Evolutionary conservation across 2,329 filamentous ascomycete species (phyloP).

Genomic region (Sphaerulina vaccinii): DNA sequence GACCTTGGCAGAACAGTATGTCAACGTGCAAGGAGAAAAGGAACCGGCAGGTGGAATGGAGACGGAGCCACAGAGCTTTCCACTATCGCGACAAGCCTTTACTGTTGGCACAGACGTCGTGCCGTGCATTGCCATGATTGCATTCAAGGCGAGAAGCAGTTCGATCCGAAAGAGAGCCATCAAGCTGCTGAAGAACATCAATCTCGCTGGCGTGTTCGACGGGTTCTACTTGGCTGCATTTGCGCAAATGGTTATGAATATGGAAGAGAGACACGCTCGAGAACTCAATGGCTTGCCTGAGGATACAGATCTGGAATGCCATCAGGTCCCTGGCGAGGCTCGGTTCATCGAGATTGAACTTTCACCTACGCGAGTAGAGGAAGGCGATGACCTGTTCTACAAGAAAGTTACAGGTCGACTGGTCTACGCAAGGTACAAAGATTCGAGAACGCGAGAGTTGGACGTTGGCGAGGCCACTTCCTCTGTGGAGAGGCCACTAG

Average conservation of each 20-base stretch:
- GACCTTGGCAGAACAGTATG: constrained; percentile 17
- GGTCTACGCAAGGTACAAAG: constrained; percentile 15
- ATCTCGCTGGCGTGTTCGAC: constrained; percentile 24
- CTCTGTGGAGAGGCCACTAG: background rate
- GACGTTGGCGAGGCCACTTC: background rate
- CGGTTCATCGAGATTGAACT: constrained; percentile 21
- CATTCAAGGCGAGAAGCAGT: constrained; percentile 18
- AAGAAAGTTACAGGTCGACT: constrained; percentile 17
- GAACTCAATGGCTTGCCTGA: constrained; percentile 16
- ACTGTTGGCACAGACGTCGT: constrained; percentile 21
- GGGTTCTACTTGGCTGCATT: constrained; percentile 20
- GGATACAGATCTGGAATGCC: constrained; percentile 17
- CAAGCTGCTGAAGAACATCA: constrained; percentile 14
- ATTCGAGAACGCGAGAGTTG: constrained; percentile 11
- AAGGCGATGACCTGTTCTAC: constrained; percentile 12
- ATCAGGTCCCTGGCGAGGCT: constrained; percentile 18
- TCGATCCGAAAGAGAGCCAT: constrained; percentile 16
- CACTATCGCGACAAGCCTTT: constrained; percentile 17
- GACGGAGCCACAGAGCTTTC: background rate
- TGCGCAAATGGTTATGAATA: constrained; percentile 14
- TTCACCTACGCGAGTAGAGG: constrained; percentile 1
- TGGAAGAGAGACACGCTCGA: constrained; percentile 20
- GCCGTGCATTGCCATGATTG: constrained; percentile 20
- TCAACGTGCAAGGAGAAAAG: constrained; percentile 12
- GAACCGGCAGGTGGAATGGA: background rate